phyloP scores from a whole-genome alignment of 2,329 filamentous ascomycete genomes.

The Aulographum hederae region DNA sequence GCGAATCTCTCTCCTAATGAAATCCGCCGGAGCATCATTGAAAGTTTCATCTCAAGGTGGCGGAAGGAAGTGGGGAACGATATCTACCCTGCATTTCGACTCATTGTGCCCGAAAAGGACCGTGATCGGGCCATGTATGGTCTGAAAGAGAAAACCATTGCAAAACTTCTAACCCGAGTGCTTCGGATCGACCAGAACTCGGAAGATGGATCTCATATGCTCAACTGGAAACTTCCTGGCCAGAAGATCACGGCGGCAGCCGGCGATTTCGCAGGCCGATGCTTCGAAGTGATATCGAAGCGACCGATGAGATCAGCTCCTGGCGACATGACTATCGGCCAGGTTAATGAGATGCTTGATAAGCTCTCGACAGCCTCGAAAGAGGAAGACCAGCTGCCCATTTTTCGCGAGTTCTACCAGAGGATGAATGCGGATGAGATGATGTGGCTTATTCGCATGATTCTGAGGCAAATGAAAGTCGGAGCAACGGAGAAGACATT shows the following conservation, averaged over 20 bases:
- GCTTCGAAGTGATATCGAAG: slow-evolving; percentile 72
- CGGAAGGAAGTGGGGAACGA: slow-evolving; percentile 75
- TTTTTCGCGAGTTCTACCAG: slow-evolving; percentile 71
- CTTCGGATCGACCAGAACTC: slow-evolving; percentile 85
- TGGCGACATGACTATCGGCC: slow-evolving; percentile 68
- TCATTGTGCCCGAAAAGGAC: slow-evolving; percentile 87
- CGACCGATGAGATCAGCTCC: slow-evolving; percentile 55
- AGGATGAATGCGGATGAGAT: slow-evolving; percentile 88
- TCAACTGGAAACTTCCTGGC: slow-evolving; percentile 86
- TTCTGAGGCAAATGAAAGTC: slow-evolving; percentile 62
- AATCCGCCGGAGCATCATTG: slow-evolving; percentile 61
- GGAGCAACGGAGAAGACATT: slow-evolving; percentile 73
- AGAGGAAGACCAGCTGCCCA: slow-evolving; percentile 67
- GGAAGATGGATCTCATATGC: slow-evolving; percentile 66
- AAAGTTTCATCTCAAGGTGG: slow-evolving; percentile 76
- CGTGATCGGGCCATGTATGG: slow-evolving; percentile 85
- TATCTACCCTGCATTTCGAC: slow-evolving; percentile 78
- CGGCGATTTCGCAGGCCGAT: slow-evolving; percentile 83
- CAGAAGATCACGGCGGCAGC: slow-evolving; percentile 48
- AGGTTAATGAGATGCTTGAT: slow-evolving; percentile 79
- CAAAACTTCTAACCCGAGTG: slow-evolving; percentile 75
- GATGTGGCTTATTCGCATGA: slow-evolving; percentile 86
- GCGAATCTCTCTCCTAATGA: slow-evolving; percentile 53
- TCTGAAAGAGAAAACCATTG: slow-evolving; percentile 81
- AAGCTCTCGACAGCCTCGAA: slow-evolving; percentile 54